These are phyloP conservation scores for Boeremia lycopersici DNA, from an alignment of 2,329 filamentous ascomycete species.

Conservation along the genomic window DNA sequence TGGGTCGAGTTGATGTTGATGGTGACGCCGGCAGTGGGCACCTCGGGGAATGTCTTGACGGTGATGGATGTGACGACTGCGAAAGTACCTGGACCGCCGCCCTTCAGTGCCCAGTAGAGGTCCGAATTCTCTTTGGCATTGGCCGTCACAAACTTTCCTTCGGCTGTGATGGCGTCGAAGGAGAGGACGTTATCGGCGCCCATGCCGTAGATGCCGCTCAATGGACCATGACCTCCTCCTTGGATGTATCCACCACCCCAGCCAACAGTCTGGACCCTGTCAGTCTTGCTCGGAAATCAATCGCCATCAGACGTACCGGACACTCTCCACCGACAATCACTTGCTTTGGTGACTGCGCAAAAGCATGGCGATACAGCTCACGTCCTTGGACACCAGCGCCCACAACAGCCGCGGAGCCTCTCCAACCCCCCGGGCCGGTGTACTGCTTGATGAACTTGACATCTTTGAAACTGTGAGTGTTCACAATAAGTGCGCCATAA, in stretches of 20 bases:
- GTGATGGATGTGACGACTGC: conserved; percentile 41
- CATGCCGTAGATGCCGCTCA: conserved; percentile 34
- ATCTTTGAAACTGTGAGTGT: conserved; percentile 46
- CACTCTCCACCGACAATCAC: conserved; percentile 48
- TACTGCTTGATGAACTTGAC: conserved; percentile 39
- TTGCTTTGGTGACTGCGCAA: conserved; percentile 36
- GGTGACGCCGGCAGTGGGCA: conserved; percentile 41
- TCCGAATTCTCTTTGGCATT: conserved; percentile 44
- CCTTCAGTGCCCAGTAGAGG: conserved; percentile 47
- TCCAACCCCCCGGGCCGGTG: conserved; percentile 41
- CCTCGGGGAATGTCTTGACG: conserved; percentile 42
- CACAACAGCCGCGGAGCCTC: conserved; percentile 37
- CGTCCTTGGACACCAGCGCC: conserved; percentile 45
- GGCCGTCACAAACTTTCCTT: conserved; percentile 39
- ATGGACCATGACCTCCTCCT: conserved; percentile 25
- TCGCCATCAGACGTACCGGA: conserved; percentile 26
- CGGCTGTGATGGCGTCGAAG: conserved; percentile 48
- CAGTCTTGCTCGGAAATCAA: not conserved
- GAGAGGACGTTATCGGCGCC: conserved; percentile 27
- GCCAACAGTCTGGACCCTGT: conserved; percentile 40
- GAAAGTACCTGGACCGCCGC: conserved; percentile 41
- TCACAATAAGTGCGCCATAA: conserved; percentile 43
- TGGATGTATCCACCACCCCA: conserved; percentile 52
- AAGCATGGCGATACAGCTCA: conserved; percentile 40
- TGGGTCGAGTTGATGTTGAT: conserved; percentile 46